Conservation (phyloP, 805 yeast species). For the Isabelozyma gotoi region DNA sequence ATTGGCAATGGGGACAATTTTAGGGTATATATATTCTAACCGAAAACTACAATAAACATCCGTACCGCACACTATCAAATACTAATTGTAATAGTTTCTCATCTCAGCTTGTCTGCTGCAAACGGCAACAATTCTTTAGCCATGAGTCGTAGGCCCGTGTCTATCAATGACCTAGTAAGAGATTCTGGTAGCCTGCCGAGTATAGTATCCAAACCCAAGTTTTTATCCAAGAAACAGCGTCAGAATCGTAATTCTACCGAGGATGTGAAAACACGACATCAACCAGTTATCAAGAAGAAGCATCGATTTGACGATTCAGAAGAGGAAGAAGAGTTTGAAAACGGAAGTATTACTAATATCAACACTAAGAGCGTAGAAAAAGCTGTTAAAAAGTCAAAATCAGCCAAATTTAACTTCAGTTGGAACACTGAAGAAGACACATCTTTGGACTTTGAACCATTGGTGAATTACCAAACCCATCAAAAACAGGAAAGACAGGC, state of each 20-base stretch:
- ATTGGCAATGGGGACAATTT: slow-evolving; percentile 15
- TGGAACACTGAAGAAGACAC: slow-evolving; percentile 78
- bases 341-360: too few species aligned
- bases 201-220: slow-evolving; percentile 15
- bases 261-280: too few species aligned
- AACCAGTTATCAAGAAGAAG: too few species aligned
- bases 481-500: slow-evolving; percentile 12
- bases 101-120: background rate
- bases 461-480: slow-evolving; percentile 20
- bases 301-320: slow-evolving; percentile 4
- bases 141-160: slow-evolving; percentile 25
- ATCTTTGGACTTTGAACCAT: slow-evolving; percentile 40
- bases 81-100: too few species aligned
- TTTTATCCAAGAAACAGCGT: slow-evolving; percentile 19
- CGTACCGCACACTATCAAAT: too few species aligned
- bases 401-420: slow-evolving; percentile 56
- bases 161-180: slow-evolving; percentile 23
- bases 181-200: slow-evolving; percentile 1
- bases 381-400: slow-evolving; percentile 9
- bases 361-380: too few species aligned
- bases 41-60: background rate
- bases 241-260: slow-evolving; percentile 6
- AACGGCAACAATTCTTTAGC: too few species aligned
- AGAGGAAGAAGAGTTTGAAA: background rate
- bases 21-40: slow-evolving; percentile 16